Evolutionary conservation across 768 basidiomycete genomes (phyloP), one percentile per base, ranked within the genome.

Genomic region (Terana coerulea): DNA sequence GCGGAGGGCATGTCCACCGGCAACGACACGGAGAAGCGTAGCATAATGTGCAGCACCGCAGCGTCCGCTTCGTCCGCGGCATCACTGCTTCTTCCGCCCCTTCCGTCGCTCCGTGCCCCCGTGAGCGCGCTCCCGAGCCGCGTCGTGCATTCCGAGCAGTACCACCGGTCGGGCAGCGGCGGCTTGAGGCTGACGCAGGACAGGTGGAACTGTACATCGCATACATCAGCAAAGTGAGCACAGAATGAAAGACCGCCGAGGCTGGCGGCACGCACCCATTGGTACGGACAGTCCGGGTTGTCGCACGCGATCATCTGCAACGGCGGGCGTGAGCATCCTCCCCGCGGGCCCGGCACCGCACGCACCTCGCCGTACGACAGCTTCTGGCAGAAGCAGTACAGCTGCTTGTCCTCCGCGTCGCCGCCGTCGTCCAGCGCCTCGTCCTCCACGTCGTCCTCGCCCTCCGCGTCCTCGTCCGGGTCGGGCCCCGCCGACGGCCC

Each of bases 311-410:
- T 80, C 82, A 84, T 84, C 69, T 79, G 55, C 17, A 19, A n/a
- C n/a, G n/a, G n/a, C n/a, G n/a, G n/a, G n/a, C n/a, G 33, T 35
- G 39, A 41, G 39, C 7, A 28, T n/a, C n/a, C n/a, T n/a, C n/a
- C n/a, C n/a, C n/a, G n/a, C n/a, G n/a, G n/a, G n/a, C n/a, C n/a
- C n/a, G n/a, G n/a, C n/a, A n/a, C n/a, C 33, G 37, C n/a, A 64
- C 69, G 49, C 49, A 74, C 72, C 67, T 80, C 82, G 43, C 84
- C 83, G 58, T 81, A 83, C 43, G 77, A 80, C 56, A 76, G 72
- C 61, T 80, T 78, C 58, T 77, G 77, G 64, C 83, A 85, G 67
- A 76, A 75, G 65, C 83, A 85, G 54, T 85, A 85, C 4, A 81
- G 57, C 47, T 72, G 71, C 61, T 81, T 76, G 64, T 84, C 80